Percentiles rank a stretch among this genome's conserved stretches.
phyloP scores from a whole-genome alignment of 2,329 filamentous ascomycete species.

The Calcarisporium arbuscula region DNA sequence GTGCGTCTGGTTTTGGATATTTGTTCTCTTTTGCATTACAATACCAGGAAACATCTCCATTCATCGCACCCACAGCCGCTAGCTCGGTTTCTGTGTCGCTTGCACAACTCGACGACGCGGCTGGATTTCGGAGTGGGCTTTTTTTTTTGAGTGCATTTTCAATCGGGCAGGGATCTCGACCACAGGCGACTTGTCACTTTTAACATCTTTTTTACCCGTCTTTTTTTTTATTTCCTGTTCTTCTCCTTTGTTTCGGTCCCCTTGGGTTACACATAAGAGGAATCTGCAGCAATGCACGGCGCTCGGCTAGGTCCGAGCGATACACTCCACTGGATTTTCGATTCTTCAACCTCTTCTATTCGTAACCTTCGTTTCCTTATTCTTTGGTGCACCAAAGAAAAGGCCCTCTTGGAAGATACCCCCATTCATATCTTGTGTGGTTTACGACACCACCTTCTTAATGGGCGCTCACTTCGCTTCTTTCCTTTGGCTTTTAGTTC shows the following conservation, averaged over 20 bases:
- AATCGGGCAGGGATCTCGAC: slow-evolving; percentile 39
- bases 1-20: slow-evolving; percentile 23
- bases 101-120: slow-evolving; percentile 43
- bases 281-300: slow-evolving; percentile 59
- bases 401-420: slow-evolving; percentile 28
- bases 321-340: slow-evolving; percentile 36
- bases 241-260: slow-evolving; percentile 20
- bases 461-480: slow-evolving; percentile 31
- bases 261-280: slow-evolving; percentile 44
- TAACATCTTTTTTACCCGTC: slow-evolving; percentile 17
- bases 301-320: slow-evolving; percentile 43
- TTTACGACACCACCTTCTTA: slow-evolving; percentile 15
- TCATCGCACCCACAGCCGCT: slow-evolving; percentile 35
- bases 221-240: slow-evolving; percentile 23
- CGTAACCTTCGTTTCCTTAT: slow-evolving; percentile 19
- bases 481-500: slow-evolving; percentile 29
- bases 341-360: slow-evolving; percentile 23
- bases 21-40: slow-evolving; percentile 24
- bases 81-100: slow-evolving; percentile 42
- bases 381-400: slow-evolving; percentile 26
- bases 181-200: slow-evolving; percentile 38
- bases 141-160: slow-evolving; percentile 48
- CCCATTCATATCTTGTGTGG: slow-evolving; percentile 12
- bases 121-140: slow-evolving; percentile 46
- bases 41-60: slow-evolving; percentile 29